A percentile compares a stretch with the other conserved stretches of the same genome.
Evolutionary conservation across 2,329 filamentous ascomycete species (phyloP).

Genomic region (Sclerotiophoma versabilis): DNA sequence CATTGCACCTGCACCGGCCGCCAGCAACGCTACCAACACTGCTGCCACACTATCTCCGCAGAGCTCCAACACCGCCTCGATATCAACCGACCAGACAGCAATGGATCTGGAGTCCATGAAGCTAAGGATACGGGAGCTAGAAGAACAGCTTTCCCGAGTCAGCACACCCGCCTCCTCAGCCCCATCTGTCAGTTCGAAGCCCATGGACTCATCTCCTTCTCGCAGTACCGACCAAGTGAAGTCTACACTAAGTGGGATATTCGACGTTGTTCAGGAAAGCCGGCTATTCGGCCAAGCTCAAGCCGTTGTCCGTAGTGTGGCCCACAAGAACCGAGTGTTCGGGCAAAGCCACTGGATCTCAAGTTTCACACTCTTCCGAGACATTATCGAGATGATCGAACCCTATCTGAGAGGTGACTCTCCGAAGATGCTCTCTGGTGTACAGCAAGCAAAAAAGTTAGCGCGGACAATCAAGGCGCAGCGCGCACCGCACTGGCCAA

Average conservation of each 20-base stretch:
- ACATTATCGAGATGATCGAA: constrained; percentile 57
- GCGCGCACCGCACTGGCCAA: constrained; percentile 59
- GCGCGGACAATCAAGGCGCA: constrained; percentile 61
- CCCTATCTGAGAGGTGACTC: constrained; percentile 47
- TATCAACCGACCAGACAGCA: constrained; percentile 24
- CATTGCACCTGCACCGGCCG: constrained; percentile 4
- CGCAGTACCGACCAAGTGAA: constrained; percentile 46
- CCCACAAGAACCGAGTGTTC: constrained; percentile 64
- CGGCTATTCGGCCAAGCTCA: constrained; percentile 39
- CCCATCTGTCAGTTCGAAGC: constrained; percentile 15
- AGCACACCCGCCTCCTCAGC: constrained; percentile 6
- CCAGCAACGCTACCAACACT: not conserved
- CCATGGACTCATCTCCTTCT: constrained; percentile 36
- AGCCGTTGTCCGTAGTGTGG: constrained; percentile 53
- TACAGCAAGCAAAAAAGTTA: constrained; percentile 62
- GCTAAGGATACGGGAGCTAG: constrained; percentile 53
- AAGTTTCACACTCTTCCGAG: constrained; percentile 52
- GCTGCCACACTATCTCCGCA: not conserved
- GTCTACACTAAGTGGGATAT: constrained; percentile 50
- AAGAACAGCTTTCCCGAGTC: constrained; percentile 48
- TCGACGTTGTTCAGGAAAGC: constrained; percentile 54
- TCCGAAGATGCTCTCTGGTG: constrained; percentile 44
- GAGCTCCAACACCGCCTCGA: constrained; percentile 19
- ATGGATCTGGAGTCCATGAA: constrained; percentile 51
- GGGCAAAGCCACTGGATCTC: constrained; percentile 67